Evolutionary conservation across 75 land plant genomes (phyloP).

Genomic region (Adiantum capillusveneris): DNA sequence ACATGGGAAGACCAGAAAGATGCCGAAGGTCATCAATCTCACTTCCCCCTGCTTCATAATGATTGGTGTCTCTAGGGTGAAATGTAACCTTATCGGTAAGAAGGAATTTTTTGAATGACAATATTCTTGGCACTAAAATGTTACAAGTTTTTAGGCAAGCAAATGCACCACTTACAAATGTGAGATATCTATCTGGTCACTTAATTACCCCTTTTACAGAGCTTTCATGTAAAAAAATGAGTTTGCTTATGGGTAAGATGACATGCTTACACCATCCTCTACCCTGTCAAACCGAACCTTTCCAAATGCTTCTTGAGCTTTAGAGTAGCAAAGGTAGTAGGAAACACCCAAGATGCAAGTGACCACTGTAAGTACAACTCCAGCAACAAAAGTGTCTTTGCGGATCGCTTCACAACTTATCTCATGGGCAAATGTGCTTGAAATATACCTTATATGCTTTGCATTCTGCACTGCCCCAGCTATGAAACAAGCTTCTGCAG

Average conservation of each 20-base stretch:
- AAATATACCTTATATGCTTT: conserved; percentile 64
- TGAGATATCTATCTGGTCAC: too few relatives aligned
- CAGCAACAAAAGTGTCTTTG: conserved; percentile 78
- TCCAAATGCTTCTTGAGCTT: conserved; percentile 33
- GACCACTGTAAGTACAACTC: conserved; percentile 64
- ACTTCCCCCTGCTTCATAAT: too few relatives aligned
- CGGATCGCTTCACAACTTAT: conserved; percentile 59
- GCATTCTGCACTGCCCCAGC: conserved; percentile 73
- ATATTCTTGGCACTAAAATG: too few relatives aligned
- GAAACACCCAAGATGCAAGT: conserved; percentile 69
- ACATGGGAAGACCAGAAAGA: too few relatives aligned
- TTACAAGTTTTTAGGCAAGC: too few relatives aligned
- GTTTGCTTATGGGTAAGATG: not conserved
- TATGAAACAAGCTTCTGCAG: conserved; percentile 55
- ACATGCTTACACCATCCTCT: not conserved
- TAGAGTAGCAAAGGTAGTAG: conserved; percentile 71
- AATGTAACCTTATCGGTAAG: too few relatives aligned
- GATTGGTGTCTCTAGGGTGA: too few relatives aligned
- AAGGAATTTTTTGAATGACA: too few relatives aligned
- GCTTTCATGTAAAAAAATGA: too few relatives aligned
- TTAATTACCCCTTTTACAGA: too few relatives aligned
- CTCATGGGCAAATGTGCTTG: conserved; percentile 21
- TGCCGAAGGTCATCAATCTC: too few relatives aligned
- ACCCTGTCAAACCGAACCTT: not conserved
- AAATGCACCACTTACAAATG: too few relatives aligned